Percentiles rank a stretch among this genome's conserved stretches.
Evolutionary conservation across 805 yeast genomes (phyloP).

Genomic region (Metschnikowia lochheadii): DNA sequence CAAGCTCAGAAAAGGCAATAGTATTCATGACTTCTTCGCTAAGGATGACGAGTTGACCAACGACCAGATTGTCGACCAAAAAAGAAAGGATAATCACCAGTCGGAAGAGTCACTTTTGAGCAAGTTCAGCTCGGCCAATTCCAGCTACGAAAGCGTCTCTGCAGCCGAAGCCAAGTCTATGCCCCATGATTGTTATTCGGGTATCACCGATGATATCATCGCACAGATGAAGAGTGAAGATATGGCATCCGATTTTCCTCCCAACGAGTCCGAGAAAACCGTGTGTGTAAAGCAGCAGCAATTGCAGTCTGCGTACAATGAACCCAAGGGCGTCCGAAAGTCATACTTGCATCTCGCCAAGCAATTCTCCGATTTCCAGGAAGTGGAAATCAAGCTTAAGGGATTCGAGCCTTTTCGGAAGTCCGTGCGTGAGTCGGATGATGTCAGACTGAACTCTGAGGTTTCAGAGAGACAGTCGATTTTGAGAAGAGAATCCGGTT

Average conservation of each 20-base stretch:
- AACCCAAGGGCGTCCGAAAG: slow-evolving; percentile 3
- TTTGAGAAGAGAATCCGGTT: slow-evolving; percentile 1
- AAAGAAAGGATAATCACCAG: slow-evolving; percentile 25
- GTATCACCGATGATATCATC: not conserved
- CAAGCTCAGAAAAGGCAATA: slow-evolving; percentile 5
- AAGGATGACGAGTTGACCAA: slow-evolving; percentile 40
- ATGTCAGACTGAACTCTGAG: not conserved
- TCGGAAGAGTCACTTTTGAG: slow-evolving; percentile 16
- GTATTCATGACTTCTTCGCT: slow-evolving; percentile 25
- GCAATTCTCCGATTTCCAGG: slow-evolving; percentile 34
- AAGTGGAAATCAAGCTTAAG: slow-evolving; percentile 26
- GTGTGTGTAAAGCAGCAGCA: slow-evolving; percentile 3
- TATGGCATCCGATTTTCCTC: slow-evolving; percentile 4
- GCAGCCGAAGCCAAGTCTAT: not conserved
- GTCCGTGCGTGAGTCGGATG: not conserved
- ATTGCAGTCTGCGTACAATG: slow-evolving; percentile 7
- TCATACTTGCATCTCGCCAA: slow-evolving; percentile 28
- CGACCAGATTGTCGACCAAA: slow-evolving; percentile 40
- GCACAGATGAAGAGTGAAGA: not conserved
- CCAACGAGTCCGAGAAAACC: not conserved
- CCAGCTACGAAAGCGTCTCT: slow-evolving; percentile 2
- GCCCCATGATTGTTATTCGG: not conserved
- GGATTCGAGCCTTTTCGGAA: slow-evolving; percentile 27
- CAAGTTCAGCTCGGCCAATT: slow-evolving; percentile 1
- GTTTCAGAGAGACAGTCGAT: slow-evolving; percentile 15